Evolutionary conservation across 2,329 filamentous ascomycete species (phyloP).

Genomic region (Epichloe amarillans): DNA sequence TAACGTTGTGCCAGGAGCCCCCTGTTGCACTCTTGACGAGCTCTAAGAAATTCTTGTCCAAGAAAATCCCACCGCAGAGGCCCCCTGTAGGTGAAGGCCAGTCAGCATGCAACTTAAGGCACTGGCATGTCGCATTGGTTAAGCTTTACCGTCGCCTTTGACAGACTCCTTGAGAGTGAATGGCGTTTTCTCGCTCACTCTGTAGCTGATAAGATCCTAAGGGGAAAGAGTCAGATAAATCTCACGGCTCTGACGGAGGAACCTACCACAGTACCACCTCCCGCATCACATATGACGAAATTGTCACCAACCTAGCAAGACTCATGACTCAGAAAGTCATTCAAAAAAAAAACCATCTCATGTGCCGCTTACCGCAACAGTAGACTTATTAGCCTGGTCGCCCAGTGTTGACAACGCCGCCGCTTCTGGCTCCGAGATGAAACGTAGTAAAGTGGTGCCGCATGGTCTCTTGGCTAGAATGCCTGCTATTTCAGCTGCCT

Average conservation of each 20-base stretch:
- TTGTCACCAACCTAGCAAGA: slow-evolving; percentile 7
- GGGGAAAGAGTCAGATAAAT: background rate
- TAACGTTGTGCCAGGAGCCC: background rate
- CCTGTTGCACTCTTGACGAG: slow-evolving; percentile 16
- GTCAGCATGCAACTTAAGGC: background rate
- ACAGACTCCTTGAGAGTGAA: slow-evolving; percentile 24
- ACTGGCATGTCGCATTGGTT: background rate
- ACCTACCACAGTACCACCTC: slow-evolving; percentile 23
- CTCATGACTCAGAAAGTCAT: background rate
- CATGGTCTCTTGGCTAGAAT: slow-evolving; percentile 17
- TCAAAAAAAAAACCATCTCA: too few species aligned
- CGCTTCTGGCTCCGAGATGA: slow-evolving; percentile 32
- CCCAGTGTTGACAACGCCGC: slow-evolving; percentile 26
- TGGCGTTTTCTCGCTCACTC: slow-evolving; percentile 9
- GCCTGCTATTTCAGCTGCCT: slow-evolving; percentile 21
- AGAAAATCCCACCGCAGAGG: slow-evolving; percentile 26
- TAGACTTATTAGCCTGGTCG: slow-evolving; percentile 12
- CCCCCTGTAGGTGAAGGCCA: slow-evolving; percentile 13
- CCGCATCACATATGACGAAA: slow-evolving; percentile 23
- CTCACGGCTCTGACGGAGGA: background rate
- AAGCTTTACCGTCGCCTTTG: slow-evolving; percentile 20
- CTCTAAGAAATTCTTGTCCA: slow-evolving; percentile 23
- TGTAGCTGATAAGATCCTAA: slow-evolving; percentile 29
- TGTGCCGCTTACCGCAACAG: slow-evolving; percentile 9
- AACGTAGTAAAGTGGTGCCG: slow-evolving; percentile 18